Evolutionary conservation across 1,284 basidiomycete genomes (phyloP).

Genomic region (Ustilago tritici): DNA sequence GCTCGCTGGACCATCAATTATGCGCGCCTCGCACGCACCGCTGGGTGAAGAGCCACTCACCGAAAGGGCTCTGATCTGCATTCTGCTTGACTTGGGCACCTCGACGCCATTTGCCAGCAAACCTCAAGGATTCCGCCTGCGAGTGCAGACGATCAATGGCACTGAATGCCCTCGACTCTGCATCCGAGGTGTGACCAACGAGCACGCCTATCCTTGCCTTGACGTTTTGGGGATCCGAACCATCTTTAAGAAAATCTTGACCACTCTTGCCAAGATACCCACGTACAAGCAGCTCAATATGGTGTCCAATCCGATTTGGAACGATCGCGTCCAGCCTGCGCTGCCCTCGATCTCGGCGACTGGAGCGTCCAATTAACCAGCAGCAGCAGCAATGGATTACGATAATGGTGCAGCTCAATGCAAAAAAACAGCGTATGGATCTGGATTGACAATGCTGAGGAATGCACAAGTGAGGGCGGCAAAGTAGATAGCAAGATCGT

Average conservation of each 20-base stretch:
- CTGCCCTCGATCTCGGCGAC: too few relatives aligned
- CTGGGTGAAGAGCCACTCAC: constrained; percentile 6
- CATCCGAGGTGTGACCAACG: constrained; percentile 1
- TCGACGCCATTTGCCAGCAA: not conserved
- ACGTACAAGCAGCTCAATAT: too few relatives aligned
- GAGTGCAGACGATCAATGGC: not conserved
- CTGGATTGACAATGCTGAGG: too few relatives aligned
- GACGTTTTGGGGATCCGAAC: not conserved
- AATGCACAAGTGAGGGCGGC: too few relatives aligned
- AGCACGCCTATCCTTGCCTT: constrained; percentile 17
- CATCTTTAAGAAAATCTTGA: not conserved
- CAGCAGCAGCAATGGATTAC: too few relatives aligned
- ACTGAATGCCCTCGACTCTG: constrained; percentile 12
- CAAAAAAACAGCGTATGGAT: too few relatives aligned
- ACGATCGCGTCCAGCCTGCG: too few relatives aligned
- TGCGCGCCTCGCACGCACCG: not conserved
- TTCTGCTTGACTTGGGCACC: constrained; percentile 18
- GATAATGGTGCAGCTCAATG: too few relatives aligned
- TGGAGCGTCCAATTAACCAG: too few relatives aligned
- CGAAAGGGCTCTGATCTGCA: constrained; percentile 7
- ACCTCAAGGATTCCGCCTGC: not conserved
- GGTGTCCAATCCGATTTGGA: too few relatives aligned
- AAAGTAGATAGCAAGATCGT: too few relatives aligned
- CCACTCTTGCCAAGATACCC: too few relatives aligned
- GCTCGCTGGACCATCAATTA: constrained; percentile 4